Evolutionary conservation across 2,329 filamentous ascomycete species (phyloP).

Genomic region (Claviceps maximensis): DNA sequence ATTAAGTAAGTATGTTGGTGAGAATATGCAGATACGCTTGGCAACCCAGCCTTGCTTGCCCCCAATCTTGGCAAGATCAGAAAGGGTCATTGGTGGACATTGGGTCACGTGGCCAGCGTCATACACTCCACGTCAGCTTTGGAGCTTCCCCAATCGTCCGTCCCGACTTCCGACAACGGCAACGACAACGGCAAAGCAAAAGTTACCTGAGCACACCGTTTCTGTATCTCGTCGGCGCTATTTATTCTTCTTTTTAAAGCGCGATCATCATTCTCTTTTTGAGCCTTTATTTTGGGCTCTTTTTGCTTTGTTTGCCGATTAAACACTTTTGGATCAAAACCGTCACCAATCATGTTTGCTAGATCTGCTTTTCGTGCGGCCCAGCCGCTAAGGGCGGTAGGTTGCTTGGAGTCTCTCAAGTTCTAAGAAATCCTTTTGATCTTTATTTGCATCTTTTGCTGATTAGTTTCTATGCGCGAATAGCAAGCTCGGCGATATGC

Average conservation of each 20-base stretch:
- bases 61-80: background rate
- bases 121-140: background rate
- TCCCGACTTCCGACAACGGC: background rate
- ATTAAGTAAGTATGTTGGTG: too few relatives aligned
- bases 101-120: conserved; percentile 6
- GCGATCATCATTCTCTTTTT: background rate
- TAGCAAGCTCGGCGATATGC: conserved; percentile 53
- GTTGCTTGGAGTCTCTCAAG: conserved; percentile 13
- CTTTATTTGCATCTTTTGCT: background rate
- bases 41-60: background rate
- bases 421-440: background rate
- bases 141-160: background rate
- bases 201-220: background rate
- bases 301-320: background rate
- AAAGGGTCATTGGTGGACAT: background rate
- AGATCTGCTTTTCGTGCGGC: conserved; percentile 50
- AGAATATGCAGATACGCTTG: background rate
- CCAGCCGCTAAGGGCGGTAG: conserved; percentile 53
- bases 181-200: background rate
- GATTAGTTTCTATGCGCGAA: background rate
- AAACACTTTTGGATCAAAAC: conserved; percentile 11
- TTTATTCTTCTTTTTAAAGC: background rate
- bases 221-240: background rate
- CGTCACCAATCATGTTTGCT: conserved; percentile 46
- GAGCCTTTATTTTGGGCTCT: background rate